Evolutionary conservation across 2,329 filamentous ascomycete genomes (phyloP).

Genomic region (Colletotrichum nymphaeae): DNA sequence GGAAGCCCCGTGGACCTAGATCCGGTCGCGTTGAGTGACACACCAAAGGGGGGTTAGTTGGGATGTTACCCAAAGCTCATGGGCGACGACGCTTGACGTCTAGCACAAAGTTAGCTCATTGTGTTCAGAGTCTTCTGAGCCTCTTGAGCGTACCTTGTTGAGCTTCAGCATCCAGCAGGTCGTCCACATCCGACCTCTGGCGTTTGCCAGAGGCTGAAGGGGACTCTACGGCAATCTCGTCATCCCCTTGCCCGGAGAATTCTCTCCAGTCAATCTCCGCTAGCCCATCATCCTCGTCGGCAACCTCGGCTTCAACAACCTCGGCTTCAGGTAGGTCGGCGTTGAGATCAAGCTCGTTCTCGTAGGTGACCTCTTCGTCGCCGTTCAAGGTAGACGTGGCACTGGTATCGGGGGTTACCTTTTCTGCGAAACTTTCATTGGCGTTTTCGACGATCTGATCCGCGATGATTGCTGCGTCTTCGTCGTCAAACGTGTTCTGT

Average conservation of each 20-base stretch:
- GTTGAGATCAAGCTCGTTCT: slow-evolving; percentile 46
- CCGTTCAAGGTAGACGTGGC: slow-evolving; percentile 48
- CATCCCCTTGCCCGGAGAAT: slow-evolving; percentile 37
- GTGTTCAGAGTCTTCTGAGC: not conserved
- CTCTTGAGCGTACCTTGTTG: slow-evolving; percentile 38
- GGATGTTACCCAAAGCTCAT: slow-evolving; percentile 19
- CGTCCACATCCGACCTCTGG: slow-evolving; percentile 39
- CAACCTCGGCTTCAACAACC: not conserved
- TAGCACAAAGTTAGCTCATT: slow-evolving; percentile 32
- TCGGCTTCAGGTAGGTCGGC: slow-evolving; percentile 32
- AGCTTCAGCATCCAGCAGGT: slow-evolving; percentile 36
- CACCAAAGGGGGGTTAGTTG: slow-evolving; percentile 25
- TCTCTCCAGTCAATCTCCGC: slow-evolving; percentile 44
- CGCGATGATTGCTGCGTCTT: not conserved
- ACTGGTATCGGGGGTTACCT: slow-evolving; percentile 40
- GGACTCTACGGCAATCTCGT: slow-evolving; percentile 22
- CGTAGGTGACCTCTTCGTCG: slow-evolving; percentile 43
- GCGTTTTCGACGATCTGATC: slow-evolving; percentile 2
- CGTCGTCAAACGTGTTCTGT: slow-evolving; percentile 9
- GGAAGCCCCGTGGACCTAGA: slow-evolving; percentile 15
- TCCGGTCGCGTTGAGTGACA: not conserved
- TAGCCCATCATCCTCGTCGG: slow-evolving; percentile 22
- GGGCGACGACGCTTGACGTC: slow-evolving; percentile 43
- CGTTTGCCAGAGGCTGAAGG: slow-evolving; percentile 37
- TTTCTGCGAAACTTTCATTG: slow-evolving; percentile 15